Conservation (phyloP, 441 rosid genomes). For the Croton laevigatus region DNA sequence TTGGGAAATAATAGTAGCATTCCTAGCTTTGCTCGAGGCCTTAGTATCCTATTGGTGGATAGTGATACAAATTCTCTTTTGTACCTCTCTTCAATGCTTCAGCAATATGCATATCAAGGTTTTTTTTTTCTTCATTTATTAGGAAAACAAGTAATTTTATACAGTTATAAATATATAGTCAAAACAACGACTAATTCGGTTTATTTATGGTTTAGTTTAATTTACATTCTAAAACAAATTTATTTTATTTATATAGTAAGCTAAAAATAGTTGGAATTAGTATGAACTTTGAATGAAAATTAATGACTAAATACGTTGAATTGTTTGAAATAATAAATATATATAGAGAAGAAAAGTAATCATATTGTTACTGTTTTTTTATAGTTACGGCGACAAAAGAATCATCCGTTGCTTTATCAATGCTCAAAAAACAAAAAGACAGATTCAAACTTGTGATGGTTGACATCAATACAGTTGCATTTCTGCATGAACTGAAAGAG, state of each 20-base stretch:
- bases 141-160: too few species aligned
- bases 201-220: too few species aligned
- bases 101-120: conserved; percentile 39
- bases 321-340: too few species aligned
- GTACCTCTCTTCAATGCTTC: conserved; percentile 32
- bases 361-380: not conserved
- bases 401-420: conserved; percentile 30
- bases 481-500: conserved; percentile 24
- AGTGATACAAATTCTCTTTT: conserved; percentile 33
- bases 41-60: conserved; percentile 42
- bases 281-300: too few species aligned
- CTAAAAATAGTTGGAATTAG: too few species aligned
- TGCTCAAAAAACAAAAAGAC: conserved; percentile 25
- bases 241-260: too few species aligned
- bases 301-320: too few species aligned
- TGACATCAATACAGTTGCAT: conserved; percentile 27
- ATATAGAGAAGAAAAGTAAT: too few species aligned
- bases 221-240: too few species aligned
- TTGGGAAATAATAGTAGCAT: conserved; percentile 12
- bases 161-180: too few species aligned
- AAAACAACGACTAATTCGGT: too few species aligned
- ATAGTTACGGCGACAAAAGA: conserved; percentile 38
- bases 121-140: too few species aligned
- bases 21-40: conserved; percentile 29
- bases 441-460: conserved; percentile 45